Base-by-base conservation (phyloP, 148 eudicot genomes). In the Hydrangea macrophylla region DNA sequence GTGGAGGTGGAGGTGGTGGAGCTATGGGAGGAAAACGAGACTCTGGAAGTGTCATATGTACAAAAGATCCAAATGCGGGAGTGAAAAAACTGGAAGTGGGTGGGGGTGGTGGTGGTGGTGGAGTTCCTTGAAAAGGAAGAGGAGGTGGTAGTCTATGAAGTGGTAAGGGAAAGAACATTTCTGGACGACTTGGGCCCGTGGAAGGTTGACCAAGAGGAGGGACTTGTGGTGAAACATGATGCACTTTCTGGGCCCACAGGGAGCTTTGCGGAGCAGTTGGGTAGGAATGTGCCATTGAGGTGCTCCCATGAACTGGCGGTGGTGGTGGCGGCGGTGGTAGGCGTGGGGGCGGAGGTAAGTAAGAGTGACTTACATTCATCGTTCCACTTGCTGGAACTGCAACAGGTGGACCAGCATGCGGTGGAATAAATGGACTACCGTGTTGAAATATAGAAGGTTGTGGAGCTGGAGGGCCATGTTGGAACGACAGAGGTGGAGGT, bases 91-190 rank as follows among this genome's bases (percentile, higher is more conserved):
- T 73, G 79, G 75, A 50, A 62, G 76, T 61, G 25, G 62, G 53
- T 64, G 84, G 87, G 31, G 76, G 84, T 6, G 74, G 68, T 5
- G 74, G 81, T 37, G 73, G 80, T 15, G 82, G 81, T 25, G 77
- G 70, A 56, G 73, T 60, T 64, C 69, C 76, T 62, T 70, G 83
- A 31, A 80, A 51, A 60, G 73, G 65, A 51, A 73, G 75, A 45
- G 74, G 58, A 17, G 63, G 42, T 37, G 59, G 64, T 28, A 37
- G 64, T 40, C 78, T 50, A 32, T 79, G 68, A 58, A 55, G 72
- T 40, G 78, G 17, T 40, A 71, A 30, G 44, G 42, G 67, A 20
- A 8, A 54, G 51, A 73, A 65, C 55, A 73, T 58, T 59, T 58
- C 76, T 59, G 51, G 60, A 9, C 32, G 51, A 59, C 33, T 40